phyloP scores from a whole-genome alignment of 2,329 filamentous ascomycete genomes.

The Trichoderma harzianum region DNA sequence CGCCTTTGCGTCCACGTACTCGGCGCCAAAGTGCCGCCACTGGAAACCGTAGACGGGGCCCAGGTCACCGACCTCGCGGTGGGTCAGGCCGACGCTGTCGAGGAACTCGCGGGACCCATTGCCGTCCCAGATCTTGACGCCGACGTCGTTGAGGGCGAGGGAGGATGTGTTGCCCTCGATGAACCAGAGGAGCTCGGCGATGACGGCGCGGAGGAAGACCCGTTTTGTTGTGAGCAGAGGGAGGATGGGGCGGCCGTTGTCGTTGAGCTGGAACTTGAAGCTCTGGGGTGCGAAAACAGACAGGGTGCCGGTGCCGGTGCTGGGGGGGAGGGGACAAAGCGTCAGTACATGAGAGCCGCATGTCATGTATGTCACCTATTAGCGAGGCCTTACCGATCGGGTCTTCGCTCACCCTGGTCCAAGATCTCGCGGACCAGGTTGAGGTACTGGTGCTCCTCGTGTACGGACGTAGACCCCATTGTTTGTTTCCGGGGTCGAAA shows the following conservation, averaged over 20 bases:
- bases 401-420: conserved; percentile 76
- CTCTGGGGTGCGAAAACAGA: conserved; percentile 85
- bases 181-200: conserved; percentile 96
- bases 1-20: conserved; percentile 72
- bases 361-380: not conserved
- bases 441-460: conserved; percentile 94
- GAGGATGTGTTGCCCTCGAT: conserved; percentile 81
- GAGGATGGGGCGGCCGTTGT: conserved; percentile 61
- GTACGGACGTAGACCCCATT: conserved; percentile 34
- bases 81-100: conserved; percentile 74
- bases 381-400: conserved; percentile 63
- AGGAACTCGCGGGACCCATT: conserved; percentile 91
- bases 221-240: conserved; percentile 97
- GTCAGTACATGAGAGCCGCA: not conserved
- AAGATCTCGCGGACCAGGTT: conserved; percentile 84
- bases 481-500: not conserved
- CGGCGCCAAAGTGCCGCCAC: conserved; percentile 96
- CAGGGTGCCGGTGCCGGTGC: conserved; percentile 89
- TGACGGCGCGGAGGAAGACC: conserved; percentile 85
- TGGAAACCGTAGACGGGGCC: conserved; percentile 98
- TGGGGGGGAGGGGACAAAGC: conserved; percentile 30
- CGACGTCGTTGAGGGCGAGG: conserved; percentile 67
- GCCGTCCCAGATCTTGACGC: conserved; percentile 97
- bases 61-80: conserved; percentile 81
- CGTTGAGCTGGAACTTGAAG: conserved; percentile 80